A percentile compares a stretch with the other conserved stretches of the same genome.
Evolutionary conservation across 768 basidiomycete genomes (phyloP).

Genomic region (Clitopilus hobsonii): DNA sequence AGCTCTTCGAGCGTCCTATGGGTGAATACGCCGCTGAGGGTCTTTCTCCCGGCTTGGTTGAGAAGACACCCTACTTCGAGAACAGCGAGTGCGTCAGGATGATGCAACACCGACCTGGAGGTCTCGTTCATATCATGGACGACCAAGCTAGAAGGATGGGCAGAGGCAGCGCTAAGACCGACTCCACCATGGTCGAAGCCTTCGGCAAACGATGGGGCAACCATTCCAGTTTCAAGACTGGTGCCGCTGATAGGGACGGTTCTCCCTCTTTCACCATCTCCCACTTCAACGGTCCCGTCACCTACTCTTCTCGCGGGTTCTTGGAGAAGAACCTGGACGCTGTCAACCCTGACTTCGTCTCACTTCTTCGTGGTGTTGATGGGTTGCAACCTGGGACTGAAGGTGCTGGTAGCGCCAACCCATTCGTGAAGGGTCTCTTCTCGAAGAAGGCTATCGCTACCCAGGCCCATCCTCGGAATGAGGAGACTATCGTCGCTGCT

Average conservation of each 20-base stretch:
- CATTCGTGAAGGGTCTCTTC: constrained; percentile 90
- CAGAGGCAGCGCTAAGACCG: constrained; percentile 77
- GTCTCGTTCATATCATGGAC: constrained; percentile 95
- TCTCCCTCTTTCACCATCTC: constrained; percentile 86
- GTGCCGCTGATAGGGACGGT: constrained; percentile 69
- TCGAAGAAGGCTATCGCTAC: constrained; percentile 87
- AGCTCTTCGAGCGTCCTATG: constrained; percentile 75
- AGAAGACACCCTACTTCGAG: constrained; percentile 78
- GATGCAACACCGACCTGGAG: constrained; percentile 82
- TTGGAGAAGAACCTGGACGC: constrained; percentile 85
- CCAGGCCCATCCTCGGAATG: constrained; percentile 85
- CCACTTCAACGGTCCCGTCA: constrained; percentile 89
- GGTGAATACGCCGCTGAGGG: constrained; percentile 84
- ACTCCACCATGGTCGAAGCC: constrained; percentile 91
- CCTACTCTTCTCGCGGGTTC: constrained; percentile 89
- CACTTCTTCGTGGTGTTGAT: constrained; percentile 67
- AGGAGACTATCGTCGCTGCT: constrained; percentile 93
- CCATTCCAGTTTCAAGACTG: constrained; percentile 87
- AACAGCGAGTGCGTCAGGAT: constrained; percentile 88
- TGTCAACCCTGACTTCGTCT: constrained; percentile 90
- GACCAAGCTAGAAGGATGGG: constrained; percentile 74
- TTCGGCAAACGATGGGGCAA: constrained; percentile 94
- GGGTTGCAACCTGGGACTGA: constrained; percentile 45
- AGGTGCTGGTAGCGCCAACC: constrained; percentile 77
- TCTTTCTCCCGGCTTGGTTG: constrained; percentile 57